These are phyloP conservation scores for Pseudohyphozyma bogoriensis DNA, from an alignment of 768 basidiomycete genomes.

Conservation along the genomic window DNA sequence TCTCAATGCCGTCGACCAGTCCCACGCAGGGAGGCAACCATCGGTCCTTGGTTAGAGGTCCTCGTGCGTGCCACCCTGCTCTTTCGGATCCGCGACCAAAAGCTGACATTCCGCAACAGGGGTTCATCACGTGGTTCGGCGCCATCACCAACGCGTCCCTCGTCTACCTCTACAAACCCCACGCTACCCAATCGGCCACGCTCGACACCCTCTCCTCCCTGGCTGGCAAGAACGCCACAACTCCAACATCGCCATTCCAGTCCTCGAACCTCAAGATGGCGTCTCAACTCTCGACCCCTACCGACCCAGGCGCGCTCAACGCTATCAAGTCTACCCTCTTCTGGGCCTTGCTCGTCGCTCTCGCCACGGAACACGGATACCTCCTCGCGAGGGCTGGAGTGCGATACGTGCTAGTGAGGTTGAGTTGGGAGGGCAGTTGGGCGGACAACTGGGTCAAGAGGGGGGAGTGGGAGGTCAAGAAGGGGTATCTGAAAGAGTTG, in stretches of 20 bases:
- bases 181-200: slow-evolving; percentile 12
- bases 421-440: slow-evolving; percentile 63
- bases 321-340: slow-evolving; percentile 40
- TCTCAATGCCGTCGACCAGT: slow-evolving; percentile 73
- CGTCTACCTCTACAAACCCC: slow-evolving; percentile 74
- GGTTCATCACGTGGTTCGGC: slow-evolving; percentile 77
- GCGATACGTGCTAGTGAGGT: slow-evolving; percentile 58
- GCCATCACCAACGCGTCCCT: slow-evolving; percentile 81
- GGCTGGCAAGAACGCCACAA: slow-evolving; percentile 25
- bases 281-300: slow-evolving; percentile 7
- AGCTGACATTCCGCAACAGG: slow-evolving; percentile 31
- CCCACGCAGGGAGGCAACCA: slow-evolving; percentile 75
- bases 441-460: slow-evolving; percentile 54
- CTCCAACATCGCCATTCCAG: slow-evolving; percentile 7
- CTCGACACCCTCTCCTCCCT: slow-evolving; percentile 13
- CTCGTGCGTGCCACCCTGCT: slow-evolving; percentile 44
- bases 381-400: slow-evolving; percentile 55
- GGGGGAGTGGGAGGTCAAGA: slow-evolving; percentile 47
- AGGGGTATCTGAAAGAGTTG: slow-evolving; percentile 4
- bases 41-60: slow-evolving; percentile 88
- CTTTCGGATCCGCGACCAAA: background rate
- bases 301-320: slow-evolving; percentile 8
- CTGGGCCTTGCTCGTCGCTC: slow-evolving; percentile 60
- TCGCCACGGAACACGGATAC: slow-evolving; percentile 80
- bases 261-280: background rate